phyloP scores from a whole-genome alignment of 1,139 yeast species.

The Tardiomyces digboiensis region DNA sequence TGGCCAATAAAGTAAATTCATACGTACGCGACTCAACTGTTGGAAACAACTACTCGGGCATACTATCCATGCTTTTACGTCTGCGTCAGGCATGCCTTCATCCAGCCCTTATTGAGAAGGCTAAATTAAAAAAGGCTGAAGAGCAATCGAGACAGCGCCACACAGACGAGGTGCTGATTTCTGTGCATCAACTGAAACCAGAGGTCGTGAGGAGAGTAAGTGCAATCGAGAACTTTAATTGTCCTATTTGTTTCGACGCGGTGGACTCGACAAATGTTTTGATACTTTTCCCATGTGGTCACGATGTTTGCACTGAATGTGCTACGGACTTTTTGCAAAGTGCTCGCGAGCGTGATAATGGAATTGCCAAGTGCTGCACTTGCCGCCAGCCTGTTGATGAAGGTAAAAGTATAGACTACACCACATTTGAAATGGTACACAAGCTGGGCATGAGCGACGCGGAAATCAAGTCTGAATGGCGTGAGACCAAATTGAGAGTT shows the following conservation, averaged over 20 bases:
- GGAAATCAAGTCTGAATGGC: conserved; percentile 12
- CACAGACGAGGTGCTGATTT: conserved; percentile 76
- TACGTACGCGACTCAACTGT: conserved; percentile 31
- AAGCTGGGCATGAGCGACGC: conserved; percentile 12
- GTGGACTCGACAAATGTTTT: conserved; percentile 43
- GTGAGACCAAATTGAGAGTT: conserved; percentile 1
- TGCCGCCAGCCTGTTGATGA: conserved; percentile 13
- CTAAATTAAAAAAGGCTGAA: conserved; percentile 27
- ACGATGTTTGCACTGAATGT: conserved; percentile 24
- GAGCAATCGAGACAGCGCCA: conserved; percentile 57
- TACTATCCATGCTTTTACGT: conserved; percentile 65
- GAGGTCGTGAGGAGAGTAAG: conserved; percentile 88
- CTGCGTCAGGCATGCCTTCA: conserved; percentile 92
- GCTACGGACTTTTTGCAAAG: conserved; percentile 11
- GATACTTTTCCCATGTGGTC: conserved; percentile 24
- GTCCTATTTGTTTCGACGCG: conserved; percentile 88
- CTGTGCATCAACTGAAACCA: conserved; percentile 79
- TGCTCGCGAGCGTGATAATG: conserved; percentile 3
- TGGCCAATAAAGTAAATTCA: conserved; percentile 47
- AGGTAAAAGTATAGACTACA: conserved; percentile 13
- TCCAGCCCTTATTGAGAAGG: conserved; percentile 61
- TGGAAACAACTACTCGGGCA: conserved; percentile 39
- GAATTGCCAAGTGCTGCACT: conserved; percentile 15
- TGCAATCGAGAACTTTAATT: conserved; percentile 84
- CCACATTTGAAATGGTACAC: conserved; percentile 18